Evolutionary conservation across 768 basidiomycete genomes (phyloP), one percentile per base, ranked within the genome.

Genomic region (Termitomyces sp.): DNA sequence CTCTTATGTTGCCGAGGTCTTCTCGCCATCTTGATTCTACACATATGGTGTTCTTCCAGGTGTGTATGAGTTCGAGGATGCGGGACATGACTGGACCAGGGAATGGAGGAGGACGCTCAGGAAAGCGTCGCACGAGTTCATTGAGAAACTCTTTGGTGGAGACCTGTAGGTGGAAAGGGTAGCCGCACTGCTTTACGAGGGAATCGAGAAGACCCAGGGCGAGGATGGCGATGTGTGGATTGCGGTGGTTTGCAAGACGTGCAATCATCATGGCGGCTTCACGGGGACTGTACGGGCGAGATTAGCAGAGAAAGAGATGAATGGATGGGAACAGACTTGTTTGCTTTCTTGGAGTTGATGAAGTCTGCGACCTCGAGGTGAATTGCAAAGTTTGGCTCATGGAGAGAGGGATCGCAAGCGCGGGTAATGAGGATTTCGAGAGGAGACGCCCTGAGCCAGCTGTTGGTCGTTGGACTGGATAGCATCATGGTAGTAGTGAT

Each of bases 61-160:
- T 76, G 60, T 96, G 84, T 39, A 99, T 94, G 57, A 96, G 78
- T 62, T 97, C 95, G 36, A 99, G 76, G 60, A 97, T 95, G 57
- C 91, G 84, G 1, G 86, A 84, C 96, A 98, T 99, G 62, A 97
- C 91, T 20, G 93, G 88, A 2, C 92, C 91, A 0, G 93, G 92
- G 68, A 95, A 94, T 1, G 93, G 90, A 0, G 97, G 96, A 3
- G 97, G 97, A 42, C 96, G 85, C 72, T 99, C 97, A 6, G 97
- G 97, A 69, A 99, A 98, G 61, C 95, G 85, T 46, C 96, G 86
- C 23, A 99, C 97, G 67, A 99, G 87, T 68, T 98, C 97, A 72
- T 99, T 99, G 16, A 98, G 78, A 67, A 98, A 99, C 65, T 98
- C 97, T 66, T 99, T 98, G 39, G 96, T 98, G 16, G 89, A 79